phyloP scores from a whole-genome alignment of 805 yeast genomes.

The Metschnikowia bowlesiae region DNA sequence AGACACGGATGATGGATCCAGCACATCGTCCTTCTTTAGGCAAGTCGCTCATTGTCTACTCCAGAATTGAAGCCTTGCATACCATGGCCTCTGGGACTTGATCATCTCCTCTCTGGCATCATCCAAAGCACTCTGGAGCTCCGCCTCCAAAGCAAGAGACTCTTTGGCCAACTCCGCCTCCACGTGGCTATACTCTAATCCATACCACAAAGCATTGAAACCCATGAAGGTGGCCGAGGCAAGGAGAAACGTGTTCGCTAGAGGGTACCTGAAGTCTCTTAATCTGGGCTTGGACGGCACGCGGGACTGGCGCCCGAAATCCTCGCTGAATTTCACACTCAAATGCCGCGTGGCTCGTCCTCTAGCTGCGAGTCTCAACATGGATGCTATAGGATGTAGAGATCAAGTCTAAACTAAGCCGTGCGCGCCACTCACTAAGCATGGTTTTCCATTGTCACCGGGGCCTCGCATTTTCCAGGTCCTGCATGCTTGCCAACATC shows the following conservation, averaged over 20 bases:
- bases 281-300: conserved; percentile 25
- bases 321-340: conserved; percentile 15
- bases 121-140: conserved; percentile 11
- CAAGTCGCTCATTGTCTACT: not conserved
- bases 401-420: not conserved
- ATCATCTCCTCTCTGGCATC: conserved; percentile 13
- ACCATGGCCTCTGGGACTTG: conserved; percentile 13
- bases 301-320: conserved; percentile 14
- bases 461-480: not conserved
- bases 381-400: not conserved
- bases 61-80: conserved; percentile 19
- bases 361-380: not conserved
- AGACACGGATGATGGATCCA: too few relatives aligned
- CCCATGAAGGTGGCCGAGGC: conserved; percentile 37
- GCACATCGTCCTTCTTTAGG: too few relatives aligned
- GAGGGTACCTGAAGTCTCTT: conserved; percentile 35
- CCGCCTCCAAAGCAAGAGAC: conserved; percentile 15
- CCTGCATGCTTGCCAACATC: conserved; percentile 7
- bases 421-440: too few relatives aligned
- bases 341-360: not conserved
- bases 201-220: conserved; percentile 31
- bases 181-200: conserved; percentile 25
- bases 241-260: conserved; percentile 35
- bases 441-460: not conserved
- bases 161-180: conserved; percentile 12